Evolutionary conservation across 1,284 basidiomycete species (phyloP).

Genomic region (Leccinum holopus): DNA sequence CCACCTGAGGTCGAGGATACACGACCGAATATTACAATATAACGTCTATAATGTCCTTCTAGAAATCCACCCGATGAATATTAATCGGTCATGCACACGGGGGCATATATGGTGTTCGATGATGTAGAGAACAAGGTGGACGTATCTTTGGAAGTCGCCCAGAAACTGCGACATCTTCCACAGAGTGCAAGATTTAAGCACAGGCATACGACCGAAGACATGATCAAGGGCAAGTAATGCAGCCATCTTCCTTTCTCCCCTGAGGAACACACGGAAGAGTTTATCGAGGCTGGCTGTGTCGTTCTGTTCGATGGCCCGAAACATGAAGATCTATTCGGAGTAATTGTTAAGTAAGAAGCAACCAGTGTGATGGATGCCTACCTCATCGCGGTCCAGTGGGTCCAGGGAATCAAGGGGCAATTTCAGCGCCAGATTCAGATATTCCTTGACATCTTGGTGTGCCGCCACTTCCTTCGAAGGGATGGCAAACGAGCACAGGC

Average conservation of each 20-base stretch:
- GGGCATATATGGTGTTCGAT: slow-evolving; percentile 11
- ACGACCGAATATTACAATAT: no score
- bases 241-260: slow-evolving; percentile 1
- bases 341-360: neutral
- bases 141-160: slow-evolving; percentile 38
- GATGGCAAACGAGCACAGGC: slow-evolving; percentile 27
- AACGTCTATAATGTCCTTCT: no score
- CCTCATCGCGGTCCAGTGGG: slow-evolving; percentile 18
- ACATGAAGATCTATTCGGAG: slow-evolving; percentile 25
- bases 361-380: neutral
- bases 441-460: slow-evolving; percentile 3
- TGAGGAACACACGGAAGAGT: slow-evolving; percentile 18
- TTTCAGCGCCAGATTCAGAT: slow-evolving; percentile 19
- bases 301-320: slow-evolving; percentile 19
- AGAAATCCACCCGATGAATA: no score
- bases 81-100: no score
- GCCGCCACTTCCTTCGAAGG: slow-evolving; percentile 8
- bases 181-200: slow-evolving; percentile 11
- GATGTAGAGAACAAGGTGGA: slow-evolving; percentile 34
- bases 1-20: no score
- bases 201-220: slow-evolving; percentile 19
- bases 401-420: slow-evolving; percentile 19
- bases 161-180: slow-evolving; percentile 35
- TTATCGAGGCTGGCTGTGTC: slow-evolving; percentile 3
- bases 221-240: slow-evolving; percentile 31